phyloP scores from a whole-genome alignment of 139 green algal genomes.

The Diplosphaera chodatii region DNA sequence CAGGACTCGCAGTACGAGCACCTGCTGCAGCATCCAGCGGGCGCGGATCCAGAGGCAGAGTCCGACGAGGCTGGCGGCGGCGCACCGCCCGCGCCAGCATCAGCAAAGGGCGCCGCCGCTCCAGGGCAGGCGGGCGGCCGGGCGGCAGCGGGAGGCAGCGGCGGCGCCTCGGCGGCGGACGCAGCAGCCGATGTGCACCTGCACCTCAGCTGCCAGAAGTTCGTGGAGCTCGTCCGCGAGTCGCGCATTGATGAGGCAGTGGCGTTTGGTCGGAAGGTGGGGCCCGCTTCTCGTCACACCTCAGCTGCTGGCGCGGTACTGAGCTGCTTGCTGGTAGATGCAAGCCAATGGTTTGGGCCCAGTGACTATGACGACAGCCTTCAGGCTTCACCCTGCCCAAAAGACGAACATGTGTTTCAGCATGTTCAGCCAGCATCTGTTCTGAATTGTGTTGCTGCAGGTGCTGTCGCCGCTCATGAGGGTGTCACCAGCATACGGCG shows the following conservation, averaged over 20 bases:
- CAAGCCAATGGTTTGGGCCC: no score
- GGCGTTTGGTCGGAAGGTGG: conserved; percentile 33
- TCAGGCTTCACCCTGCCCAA: no score
- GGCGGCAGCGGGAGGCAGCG: background rate
- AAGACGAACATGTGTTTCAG: no score
- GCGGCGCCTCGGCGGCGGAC: conserved; percentile 2
- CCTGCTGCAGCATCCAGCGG: conserved; percentile 7
- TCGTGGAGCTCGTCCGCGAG: conserved; percentile 53
- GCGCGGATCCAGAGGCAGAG: no score
- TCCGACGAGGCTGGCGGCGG: no score
- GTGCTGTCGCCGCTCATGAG: conserved; percentile 34
- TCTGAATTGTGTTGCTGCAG: background rate
- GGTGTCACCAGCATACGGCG: conserved; percentile 9
- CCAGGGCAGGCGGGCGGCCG: background rate
- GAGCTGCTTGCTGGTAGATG: no score
- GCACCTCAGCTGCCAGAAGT: conserved; percentile 63
- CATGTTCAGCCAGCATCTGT: no score
- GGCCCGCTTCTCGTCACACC: no score
- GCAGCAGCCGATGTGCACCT: conserved; percentile 41
- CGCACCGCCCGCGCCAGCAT: background rate
- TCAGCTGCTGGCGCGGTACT: no score
- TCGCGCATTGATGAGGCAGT: conserved; percentile 36
- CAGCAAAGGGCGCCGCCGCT: background rate
- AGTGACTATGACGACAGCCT: no score
- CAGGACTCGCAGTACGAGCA: conserved; percentile 11